Percentiles rank a stretch among this genome's conserved stretches.
Conservation (phyloP, 495 filamentous ascomycete genomes). For the Penicillium chermesinum region DNA sequence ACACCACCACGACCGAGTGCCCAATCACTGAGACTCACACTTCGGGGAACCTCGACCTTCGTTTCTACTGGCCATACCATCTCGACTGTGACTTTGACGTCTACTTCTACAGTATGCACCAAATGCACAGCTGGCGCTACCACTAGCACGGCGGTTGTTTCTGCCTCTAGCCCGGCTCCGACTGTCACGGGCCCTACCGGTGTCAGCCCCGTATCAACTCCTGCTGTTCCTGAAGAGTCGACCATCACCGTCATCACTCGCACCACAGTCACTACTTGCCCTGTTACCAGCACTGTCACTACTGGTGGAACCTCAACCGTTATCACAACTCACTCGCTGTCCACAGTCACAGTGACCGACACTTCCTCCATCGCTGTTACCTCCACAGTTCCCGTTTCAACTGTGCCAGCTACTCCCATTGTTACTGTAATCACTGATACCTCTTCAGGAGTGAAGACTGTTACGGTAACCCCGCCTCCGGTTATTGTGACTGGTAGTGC, state of each 20-base stretch:
- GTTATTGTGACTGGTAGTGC: slow-evolving; percentile 1
- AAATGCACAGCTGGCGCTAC: slow-evolving; percentile 24
- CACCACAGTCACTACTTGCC: slow-evolving; percentile 30
- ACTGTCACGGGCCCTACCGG: slow-evolving; percentile 16
- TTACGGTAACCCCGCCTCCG: not conserved
- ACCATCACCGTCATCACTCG: slow-evolving; percentile 29
- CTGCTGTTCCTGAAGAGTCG: slow-evolving; percentile 13
- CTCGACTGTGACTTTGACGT: slow-evolving; percentile 34
- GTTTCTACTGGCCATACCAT: slow-evolving; percentile 35
- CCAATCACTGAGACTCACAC: slow-evolving; percentile 36
- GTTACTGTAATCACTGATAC: not conserved
- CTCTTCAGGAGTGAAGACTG: not conserved
- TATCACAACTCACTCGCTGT: slow-evolving; percentile 35
- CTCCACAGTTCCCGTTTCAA: slow-evolving; percentile 7
- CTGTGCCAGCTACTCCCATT: not conserved
- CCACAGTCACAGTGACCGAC: slow-evolving; percentile 30
- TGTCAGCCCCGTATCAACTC: slow-evolving; percentile 4
- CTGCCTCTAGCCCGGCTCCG: slow-evolving; percentile 6
- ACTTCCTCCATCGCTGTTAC: slow-evolving; percentile 25
- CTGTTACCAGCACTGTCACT: slow-evolving; percentile 12
- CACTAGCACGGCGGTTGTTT: slow-evolving; percentile 1
- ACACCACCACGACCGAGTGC: slow-evolving; percentile 35
- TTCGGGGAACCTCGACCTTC: slow-evolving; percentile 28
- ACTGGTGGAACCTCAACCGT: slow-evolving; percentile 19
- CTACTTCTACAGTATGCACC: slow-evolving; percentile 30